Evolutionary conservation across 1,284 basidiomycete species (phyloP), one percentile per base, ranked within the genome.

Genomic region (Trametes pubescens): DNA sequence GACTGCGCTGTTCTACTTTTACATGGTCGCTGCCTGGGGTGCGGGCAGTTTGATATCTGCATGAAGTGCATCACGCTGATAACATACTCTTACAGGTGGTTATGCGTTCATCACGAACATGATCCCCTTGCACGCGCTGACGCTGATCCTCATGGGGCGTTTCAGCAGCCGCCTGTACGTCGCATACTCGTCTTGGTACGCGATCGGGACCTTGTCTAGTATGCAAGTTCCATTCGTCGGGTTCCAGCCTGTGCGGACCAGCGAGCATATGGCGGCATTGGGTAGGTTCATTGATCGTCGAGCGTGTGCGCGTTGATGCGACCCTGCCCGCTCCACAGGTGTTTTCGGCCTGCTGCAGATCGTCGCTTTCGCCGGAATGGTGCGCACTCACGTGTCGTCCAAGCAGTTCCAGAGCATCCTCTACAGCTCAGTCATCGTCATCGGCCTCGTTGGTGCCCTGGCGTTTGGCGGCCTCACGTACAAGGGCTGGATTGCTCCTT

Each of bases 21-120:
- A 99, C 86, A 99, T 99, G 98, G 98, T 99, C 18, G 97, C 98
- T 53, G 98, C 98, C 14, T 99, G 98, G 98, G 98, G 98, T 92
- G 69, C 65, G 86, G 38, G 16, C 21, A 2, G 10, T 10, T 34
- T 35, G 4, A 14, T 26, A 1, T 26, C n/a, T n/a, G 14, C 9
- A 4, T 18, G 2, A 49, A n/a, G 1, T 18, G 1, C 57, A 18
- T 29, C 46, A 14, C 48, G 21, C 52, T 57, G 11, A 57, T 61
- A 51, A 18, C 40, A 46, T 32, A 10, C 55, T 48, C 49, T 62
- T 57, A 3, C 70, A 93, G 91, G 91, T 82, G 98, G 98, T 69
- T 99, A 99, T 79, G 98, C 95, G 1, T 99, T 99, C 84, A 99
- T 99, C 79, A 99, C 98, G 62, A 99, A 99, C 85, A 99, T 99